Conservation (phyloP, 2,329 filamentous ascomycete species). For the Epichloe sp. region DNA sequence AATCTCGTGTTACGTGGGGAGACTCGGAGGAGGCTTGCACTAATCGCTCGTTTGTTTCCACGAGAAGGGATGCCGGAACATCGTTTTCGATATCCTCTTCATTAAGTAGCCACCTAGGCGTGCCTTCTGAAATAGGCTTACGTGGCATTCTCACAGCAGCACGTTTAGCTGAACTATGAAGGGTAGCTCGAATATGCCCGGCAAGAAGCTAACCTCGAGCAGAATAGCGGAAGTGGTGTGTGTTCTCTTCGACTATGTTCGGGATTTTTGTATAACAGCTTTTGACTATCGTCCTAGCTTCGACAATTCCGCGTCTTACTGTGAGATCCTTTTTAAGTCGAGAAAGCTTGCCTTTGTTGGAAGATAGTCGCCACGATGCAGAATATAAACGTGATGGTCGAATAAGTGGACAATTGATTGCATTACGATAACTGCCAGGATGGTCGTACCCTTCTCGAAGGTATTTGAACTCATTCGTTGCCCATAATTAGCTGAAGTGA, state of each 20-base stretch:
- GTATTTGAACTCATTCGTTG: background rate
- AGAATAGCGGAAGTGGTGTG: conserved; percentile 38
- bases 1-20: background rate
- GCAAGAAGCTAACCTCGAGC: conserved; percentile 32
- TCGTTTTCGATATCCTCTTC: conserved; percentile 45
- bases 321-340: background rate
- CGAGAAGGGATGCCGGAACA: conserved; percentile 49
- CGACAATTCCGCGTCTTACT: background rate
- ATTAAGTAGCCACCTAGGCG: conserved; percentile 15
- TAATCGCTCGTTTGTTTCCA: conserved; percentile 34
- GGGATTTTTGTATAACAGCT: background rate
- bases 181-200: conserved; percentile 32
- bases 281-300: background rate
- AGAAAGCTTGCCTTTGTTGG: background rate
- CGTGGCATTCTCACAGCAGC: conserved; percentile 3
- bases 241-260: conserved; percentile 30
- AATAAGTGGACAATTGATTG: background rate
- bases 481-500: background rate
- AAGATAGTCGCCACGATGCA: background rate
- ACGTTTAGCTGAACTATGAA: conserved; percentile 22
- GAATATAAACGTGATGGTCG: background rate
- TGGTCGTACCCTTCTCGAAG: background rate
- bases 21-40: background rate
- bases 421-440: background rate
- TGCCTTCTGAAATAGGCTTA: background rate